A percentile compares a stretch with the other conserved stretches of the same genome.
These are phyloP conservation scores for Fonsecaea erecta DNA, from an alignment of 2,329 filamentous ascomycete species.

Conservation along the genomic window DNA sequence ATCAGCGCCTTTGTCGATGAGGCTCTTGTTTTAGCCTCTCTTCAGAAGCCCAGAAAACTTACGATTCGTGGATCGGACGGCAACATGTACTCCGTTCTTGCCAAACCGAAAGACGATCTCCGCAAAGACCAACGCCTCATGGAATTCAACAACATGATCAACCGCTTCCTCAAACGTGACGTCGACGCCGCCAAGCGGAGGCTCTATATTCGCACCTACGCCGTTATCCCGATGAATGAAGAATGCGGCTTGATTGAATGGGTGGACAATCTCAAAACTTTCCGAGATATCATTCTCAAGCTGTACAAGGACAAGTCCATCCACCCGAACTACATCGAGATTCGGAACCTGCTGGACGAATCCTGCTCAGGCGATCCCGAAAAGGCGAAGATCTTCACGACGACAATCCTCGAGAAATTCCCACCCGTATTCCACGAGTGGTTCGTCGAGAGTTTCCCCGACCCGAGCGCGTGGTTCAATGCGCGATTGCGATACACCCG, in stretches of 20 bases:
- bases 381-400: slow-evolving; percentile 58
- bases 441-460: slow-evolving; percentile 95
- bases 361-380: slow-evolving; percentile 57
- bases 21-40: slow-evolving; percentile 84
- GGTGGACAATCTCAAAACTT: slow-evolving; percentile 93
- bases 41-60: slow-evolving; percentile 89
- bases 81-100: slow-evolving; percentile 82
- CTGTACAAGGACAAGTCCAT: slow-evolving; percentile 78
- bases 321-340: slow-evolving; percentile 64
- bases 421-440: slow-evolving; percentile 86
- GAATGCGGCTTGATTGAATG: slow-evolving; percentile 98
- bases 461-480: slow-evolving; percentile 88
- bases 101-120: slow-evolving; percentile 97
- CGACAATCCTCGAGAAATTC: slow-evolving; percentile 60
- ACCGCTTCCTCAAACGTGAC: slow-evolving; percentile 87
- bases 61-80: slow-evolving; percentile 89
- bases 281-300: slow-evolving; percentile 84
- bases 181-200: slow-evolving; percentile 87
- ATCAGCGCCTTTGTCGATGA: slow-evolving; percentile 82
- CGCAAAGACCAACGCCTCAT: slow-evolving; percentile 97
- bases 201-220: slow-evolving; percentile 95
- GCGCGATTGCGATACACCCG: slow-evolving; percentile 88
- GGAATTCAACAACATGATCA: slow-evolving; percentile 99
- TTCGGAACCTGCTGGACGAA: slow-evolving; percentile 66
- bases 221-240: slow-evolving; percentile 94